These are phyloP conservation scores for Lasiosphaeriaceae sp. DNA, from an alignment of 495 filamentous ascomycete species.

Conservation along the genomic window DNA sequence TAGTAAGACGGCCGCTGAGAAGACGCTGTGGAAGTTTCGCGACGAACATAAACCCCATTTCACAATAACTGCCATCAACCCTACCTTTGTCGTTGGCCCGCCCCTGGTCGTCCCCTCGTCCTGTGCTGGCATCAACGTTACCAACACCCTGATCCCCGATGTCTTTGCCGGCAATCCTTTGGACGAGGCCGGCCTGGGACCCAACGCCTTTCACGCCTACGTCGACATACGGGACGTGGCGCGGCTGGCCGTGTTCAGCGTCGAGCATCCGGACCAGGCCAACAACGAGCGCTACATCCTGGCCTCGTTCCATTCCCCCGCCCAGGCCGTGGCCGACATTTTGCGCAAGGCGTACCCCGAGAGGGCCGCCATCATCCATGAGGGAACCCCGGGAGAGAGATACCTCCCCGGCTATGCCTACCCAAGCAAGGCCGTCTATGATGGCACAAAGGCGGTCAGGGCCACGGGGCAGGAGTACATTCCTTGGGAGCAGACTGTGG, in stretches of 20 bases:
- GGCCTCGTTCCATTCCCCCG: conserved; percentile 18
- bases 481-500: conserved; percentile 33
- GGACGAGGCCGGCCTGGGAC: neutral
- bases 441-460: conserved; percentile 25
- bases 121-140: conserved; percentile 14
- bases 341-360: conserved; percentile 35
- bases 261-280: conserved; percentile 29
- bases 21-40: conserved; percentile 49
- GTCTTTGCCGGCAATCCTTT: conserved; percentile 22
- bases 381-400: conserved; percentile 36
- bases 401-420: conserved; percentile 25
- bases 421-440: conserved; percentile 14
- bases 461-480: conserved; percentile 33
- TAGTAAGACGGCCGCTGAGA: conserved; percentile 54
- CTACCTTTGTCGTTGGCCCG: conserved; percentile 34
- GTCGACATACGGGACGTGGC: conserved; percentile 48
- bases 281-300: conserved; percentile 37
- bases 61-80: conserved; percentile 49
- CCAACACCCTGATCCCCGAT: conserved; percentile 16
- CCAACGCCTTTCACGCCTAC: conserved; percentile 16
- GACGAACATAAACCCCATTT: conserved; percentile 46
- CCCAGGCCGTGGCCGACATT: conserved; percentile 39
- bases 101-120: conserved; percentile 21
- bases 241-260: conserved; percentile 30
- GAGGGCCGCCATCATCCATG: conserved; percentile 27